These are phyloP conservation scores for Cladophialophora bantiana DNA, from an alignment of 2,329 filamentous ascomycete genomes.

Conservation along the genomic window DNA sequence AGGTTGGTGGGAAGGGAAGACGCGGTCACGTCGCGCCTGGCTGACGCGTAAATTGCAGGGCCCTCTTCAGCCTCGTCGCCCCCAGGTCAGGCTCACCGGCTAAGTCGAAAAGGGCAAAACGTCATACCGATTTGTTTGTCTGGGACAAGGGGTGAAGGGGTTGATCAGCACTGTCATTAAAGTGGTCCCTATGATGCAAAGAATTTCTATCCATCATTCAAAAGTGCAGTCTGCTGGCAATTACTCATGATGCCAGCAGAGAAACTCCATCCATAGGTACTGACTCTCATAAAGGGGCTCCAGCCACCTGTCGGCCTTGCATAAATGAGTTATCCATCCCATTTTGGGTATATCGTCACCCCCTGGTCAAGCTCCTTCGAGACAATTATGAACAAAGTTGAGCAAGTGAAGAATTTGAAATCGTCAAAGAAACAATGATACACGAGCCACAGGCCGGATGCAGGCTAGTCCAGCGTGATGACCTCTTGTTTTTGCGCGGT, in stretches of 20 bases:
- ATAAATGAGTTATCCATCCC: slow-evolving; percentile 13
- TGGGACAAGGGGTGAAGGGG: neutral
- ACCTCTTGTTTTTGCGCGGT: slow-evolving; percentile 26
- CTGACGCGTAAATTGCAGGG: slow-evolving; percentile 4
- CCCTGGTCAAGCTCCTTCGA: slow-evolving; percentile 1
- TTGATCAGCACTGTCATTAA: neutral
- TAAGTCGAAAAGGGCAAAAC: neutral
- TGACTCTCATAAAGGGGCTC: slow-evolving; percentile 10
- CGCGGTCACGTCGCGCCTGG: neutral
- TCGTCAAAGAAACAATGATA: slow-evolving; percentile 17
- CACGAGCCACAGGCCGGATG: neutral
- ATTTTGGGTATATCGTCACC: slow-evolving; percentile 18
- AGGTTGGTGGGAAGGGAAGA: neutral
- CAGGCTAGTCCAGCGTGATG: slow-evolving; percentile 31
- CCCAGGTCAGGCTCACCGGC: neutral
- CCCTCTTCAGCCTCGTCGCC: neutral
- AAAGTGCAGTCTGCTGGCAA: slow-evolving; percentile 5
- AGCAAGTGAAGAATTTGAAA: slow-evolving; percentile 3
- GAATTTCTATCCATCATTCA: slow-evolving; percentile 9
- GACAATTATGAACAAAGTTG: slow-evolving; percentile 4
- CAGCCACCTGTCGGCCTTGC: slow-evolving; percentile 7
- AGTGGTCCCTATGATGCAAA: slow-evolving; percentile 5
- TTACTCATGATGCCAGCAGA: slow-evolving; percentile 5
- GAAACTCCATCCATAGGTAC: slow-evolving; percentile 6
- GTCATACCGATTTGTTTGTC: neutral